These are phyloP conservation scores for Dactylellina drechsleri DNA, from an alignment of 2,329 filamentous ascomycete genomes.

Conservation along the genomic window DNA sequence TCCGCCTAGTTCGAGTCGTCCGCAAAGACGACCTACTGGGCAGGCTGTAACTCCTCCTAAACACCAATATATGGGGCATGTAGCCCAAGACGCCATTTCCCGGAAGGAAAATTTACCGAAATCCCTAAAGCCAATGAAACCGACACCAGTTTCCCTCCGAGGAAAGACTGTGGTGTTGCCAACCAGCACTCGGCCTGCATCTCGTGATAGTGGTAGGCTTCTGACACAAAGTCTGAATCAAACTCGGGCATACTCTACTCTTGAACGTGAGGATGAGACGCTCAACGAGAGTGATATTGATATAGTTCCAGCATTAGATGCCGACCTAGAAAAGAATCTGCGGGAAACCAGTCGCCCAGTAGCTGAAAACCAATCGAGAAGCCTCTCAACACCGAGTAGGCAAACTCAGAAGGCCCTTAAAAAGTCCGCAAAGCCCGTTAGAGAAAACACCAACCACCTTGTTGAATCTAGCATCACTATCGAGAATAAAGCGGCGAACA, in stretches of 20 bases:
- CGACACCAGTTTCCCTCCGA: background rate
- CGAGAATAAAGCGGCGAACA: background rate
- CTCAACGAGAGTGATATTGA: slow-evolving; percentile 26
- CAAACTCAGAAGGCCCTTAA: background rate
- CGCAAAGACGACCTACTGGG: background rate
- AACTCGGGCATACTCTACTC: background rate
- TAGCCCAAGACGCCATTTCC: slow-evolving; percentile 12
- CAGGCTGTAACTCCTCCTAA: background rate
- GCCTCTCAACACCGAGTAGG: background rate
- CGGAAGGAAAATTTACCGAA: slow-evolving; percentile 43
- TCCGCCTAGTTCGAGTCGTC: background rate
- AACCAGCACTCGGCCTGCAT: slow-evolving; percentile 2
- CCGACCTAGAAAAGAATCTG: background rate
- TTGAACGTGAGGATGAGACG: background rate
- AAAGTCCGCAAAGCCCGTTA: background rate
- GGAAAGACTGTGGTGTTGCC: background rate
- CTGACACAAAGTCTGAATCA: slow-evolving; percentile 9
- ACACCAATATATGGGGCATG: background rate
- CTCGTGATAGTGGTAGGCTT: slow-evolving; percentile 25
- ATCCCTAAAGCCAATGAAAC: background rate
- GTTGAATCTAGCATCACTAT: background rate
- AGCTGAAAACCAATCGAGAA: too few relatives aligned
- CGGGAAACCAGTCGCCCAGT: too few relatives aligned
- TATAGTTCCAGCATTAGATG: slow-evolving; percentile 4
- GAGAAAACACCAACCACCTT: background rate